Base-by-base conservation (phyloP, 306 rosid species). In the Amphicarpaea edgeworthii region DNA sequence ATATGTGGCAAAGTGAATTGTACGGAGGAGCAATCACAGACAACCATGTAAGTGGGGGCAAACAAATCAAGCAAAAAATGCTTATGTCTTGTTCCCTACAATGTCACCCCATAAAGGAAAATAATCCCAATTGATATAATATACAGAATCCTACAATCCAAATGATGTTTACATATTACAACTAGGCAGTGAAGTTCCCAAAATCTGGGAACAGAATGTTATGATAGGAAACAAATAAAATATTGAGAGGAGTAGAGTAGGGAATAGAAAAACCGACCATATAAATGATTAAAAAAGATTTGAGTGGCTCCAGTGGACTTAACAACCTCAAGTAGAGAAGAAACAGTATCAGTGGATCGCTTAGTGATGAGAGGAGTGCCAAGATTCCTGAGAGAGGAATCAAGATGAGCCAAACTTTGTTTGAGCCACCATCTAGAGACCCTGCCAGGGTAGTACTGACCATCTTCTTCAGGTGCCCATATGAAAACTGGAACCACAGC, bases 391-490 rank as follows among this genome's bases (percentile, higher is more conserved):
- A 93, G 76, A 72, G 96, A 90, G 8, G 90, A 90, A 83, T 93
- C 91, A 37, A 93, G 96, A 47, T 82, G 89, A 72, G 94, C 93
- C 82, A 93, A 85, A 68, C 96, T 93, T 37, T 90, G 88, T 38
- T 90, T 93, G 12, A 93, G 91, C 98, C 98, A 93, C 98, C 98
- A 93, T 71, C 98, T 77, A 0, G 98, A 93, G 1, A 93, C 98
- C 65, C 96, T 83, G 10, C 98, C 98, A 3, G 96, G 96, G 19
- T 90, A 76, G 68, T 8, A 93, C 73, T 89, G 87, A 14, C 98
- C 98, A 40, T 90, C 98, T 58, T 93, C 98, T 50, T 93, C 98
- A 38, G 98, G 98, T 51, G 96, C 98, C 98, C 98, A 93, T 19
- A 93, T 82, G 73, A 88, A 93, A 20, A 93, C 85, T 4, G 93